These are phyloP conservation scores for Alternaria rosae DNA, from an alignment of 2,329 filamentous ascomycete species.

Conservation along the genomic window DNA sequence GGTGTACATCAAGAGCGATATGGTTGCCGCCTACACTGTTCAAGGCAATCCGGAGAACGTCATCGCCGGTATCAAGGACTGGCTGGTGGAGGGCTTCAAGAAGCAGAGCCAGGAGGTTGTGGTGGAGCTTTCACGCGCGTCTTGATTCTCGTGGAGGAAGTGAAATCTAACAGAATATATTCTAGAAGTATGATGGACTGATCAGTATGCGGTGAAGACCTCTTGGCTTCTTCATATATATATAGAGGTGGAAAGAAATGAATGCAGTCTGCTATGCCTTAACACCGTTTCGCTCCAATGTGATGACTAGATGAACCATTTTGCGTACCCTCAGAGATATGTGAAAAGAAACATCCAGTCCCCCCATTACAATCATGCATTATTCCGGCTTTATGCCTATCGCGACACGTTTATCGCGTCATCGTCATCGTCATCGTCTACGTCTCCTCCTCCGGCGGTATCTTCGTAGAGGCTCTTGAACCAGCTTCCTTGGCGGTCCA, in stretches of 20 bases:
- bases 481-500: conserved; percentile 40
- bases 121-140: neutral
- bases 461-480: conserved; percentile 44
- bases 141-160: neutral
- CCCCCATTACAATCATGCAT: neutral
- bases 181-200: neutral
- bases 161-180: neutral
- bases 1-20: conserved; percentile 73
- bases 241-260: neutral
- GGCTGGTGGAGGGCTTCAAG: conserved; percentile 11
- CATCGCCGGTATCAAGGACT: neutral
- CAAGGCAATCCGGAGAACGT: conserved; percentile 6
- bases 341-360: neutral
- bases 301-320: neutral
- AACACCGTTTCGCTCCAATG: neutral
- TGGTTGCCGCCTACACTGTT: conserved; percentile 66
- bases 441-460: conserved; percentile 3
- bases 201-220: neutral
- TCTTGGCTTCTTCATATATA: neutral
- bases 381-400: neutral
- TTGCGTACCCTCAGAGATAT: neutral
- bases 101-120: neutral
- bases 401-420: neutral
- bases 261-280: neutral
- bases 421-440: neutral